These are phyloP conservation scores for Fusarium sp. DNA, from an alignment of 2,329 filamentous ascomycete species.

Conservation along the genomic window DNA sequence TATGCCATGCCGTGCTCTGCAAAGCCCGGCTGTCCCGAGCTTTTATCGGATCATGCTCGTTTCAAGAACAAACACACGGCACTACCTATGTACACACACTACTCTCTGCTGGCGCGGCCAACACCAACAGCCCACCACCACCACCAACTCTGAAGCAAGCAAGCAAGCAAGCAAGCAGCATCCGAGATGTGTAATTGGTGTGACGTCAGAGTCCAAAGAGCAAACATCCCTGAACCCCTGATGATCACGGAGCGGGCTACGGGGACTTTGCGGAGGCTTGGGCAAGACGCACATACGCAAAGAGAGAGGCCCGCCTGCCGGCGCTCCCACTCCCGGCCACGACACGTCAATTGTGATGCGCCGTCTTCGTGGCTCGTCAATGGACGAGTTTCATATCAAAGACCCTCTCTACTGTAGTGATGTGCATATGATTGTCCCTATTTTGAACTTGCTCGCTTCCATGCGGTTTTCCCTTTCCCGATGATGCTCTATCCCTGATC, in stretches of 20 bases:
- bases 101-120: not conserved
- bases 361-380: conserved; percentile 12
- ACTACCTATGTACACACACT: not conserved
- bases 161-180: not conserved
- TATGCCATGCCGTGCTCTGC: conserved; percentile 3
- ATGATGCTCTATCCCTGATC: conserved; percentile 26
- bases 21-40: not conserved
- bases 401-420: conserved; percentile 25
- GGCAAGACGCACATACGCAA: not conserved
- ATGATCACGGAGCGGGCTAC: conserved; percentile 28
- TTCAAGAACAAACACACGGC: conserved; percentile 34
- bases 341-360: conserved; percentile 37
- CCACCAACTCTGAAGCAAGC: conserved; percentile 7
- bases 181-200: conserved; percentile 13
- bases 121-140: not conserved
- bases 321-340: conserved; percentile 9
- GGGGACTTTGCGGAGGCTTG: conserved; percentile 14
- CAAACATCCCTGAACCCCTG: conserved; percentile 31
- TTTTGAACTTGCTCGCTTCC: conserved; percentile 27
- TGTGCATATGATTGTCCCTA: conserved; percentile 34
- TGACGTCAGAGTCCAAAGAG: conserved; percentile 31
- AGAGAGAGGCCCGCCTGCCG: not conserved
- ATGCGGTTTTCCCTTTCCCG: not conserved
- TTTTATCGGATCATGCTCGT: conserved; percentile 12
- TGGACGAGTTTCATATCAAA: conserved; percentile 14